Percentiles rank a stretch among this genome's conserved stretches.
Conservation (phyloP, 345 rosid species). For the Excoecaria agallocha region DNA sequence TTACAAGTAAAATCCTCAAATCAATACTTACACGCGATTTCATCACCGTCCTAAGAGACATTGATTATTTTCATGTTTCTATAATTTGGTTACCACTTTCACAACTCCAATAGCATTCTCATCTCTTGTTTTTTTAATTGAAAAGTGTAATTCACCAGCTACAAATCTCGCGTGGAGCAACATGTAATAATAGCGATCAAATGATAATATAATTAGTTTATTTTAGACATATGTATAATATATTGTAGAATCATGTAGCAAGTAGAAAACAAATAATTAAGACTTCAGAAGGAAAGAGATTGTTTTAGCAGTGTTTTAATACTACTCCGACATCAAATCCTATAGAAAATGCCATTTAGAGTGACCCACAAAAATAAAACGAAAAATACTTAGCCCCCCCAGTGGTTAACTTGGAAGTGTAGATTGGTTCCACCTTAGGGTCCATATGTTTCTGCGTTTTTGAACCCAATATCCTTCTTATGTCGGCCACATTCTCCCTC, state of each 20-base stretch:
- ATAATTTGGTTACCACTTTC: neutral
- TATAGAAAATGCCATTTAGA: constrained; percentile 23
- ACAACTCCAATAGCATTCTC: neutral
- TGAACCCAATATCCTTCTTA: constrained; percentile 22
- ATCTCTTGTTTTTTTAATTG: neutral
- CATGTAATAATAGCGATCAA: neutral
- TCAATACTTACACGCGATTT: constrained; percentile 29
- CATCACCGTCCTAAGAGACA: constrained; percentile 28
- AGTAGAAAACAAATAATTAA: neutral
- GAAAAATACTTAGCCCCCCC: neutral
- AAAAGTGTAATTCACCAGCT: constrained; percentile 1
- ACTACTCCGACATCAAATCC: constrained; percentile 45
- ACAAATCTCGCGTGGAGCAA: constrained; percentile 15
- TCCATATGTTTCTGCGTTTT: constrained; percentile 51
- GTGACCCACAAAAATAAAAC: constrained; percentile 18
- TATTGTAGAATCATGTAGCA: neutral
- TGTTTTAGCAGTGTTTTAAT: constrained; percentile 7
- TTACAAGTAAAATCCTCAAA: neutral
- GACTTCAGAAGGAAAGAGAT: neutral
- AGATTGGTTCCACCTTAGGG: constrained; percentile 27
- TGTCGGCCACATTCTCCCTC: constrained; percentile 50
- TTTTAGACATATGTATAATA: neutral
- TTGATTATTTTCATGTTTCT: constrained; percentile 13
- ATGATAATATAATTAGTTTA: neutral
- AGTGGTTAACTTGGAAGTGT: constrained; percentile 19